Base-by-base conservation (phyloP, 148 eudicot genomes). In the Chenopodium berlandieri region DNA sequence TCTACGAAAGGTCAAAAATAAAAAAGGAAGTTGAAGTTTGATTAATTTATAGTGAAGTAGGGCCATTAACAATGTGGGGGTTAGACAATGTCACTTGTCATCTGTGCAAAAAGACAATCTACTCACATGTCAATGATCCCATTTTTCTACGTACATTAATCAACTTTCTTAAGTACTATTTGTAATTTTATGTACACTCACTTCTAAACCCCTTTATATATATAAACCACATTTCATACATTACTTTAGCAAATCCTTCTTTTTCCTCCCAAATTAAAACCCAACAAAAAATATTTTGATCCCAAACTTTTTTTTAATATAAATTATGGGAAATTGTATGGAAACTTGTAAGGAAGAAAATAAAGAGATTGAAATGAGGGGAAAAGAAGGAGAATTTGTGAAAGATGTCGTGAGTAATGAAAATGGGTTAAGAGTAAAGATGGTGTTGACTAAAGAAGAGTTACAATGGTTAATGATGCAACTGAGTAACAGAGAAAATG, bases 361-460 rank as follows among this genome's bases (percentile, higher is more conserved):
- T 58, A 31, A 3, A 9, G 68, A 34, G 64, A 70, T 82, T 77
- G 75, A 54, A 68, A 37, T 76, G 9, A 75, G 46, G 1, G 70
- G 75, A 4, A 77, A 77, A 47, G 84, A 71, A 52, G 83, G 75
- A 17, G 54, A 73, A 22, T 54, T 64, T 70, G 84, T 74, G 22
- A 83, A 83, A n/a, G 79, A 75, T 54, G 79, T 79, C 20, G 75
- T 50, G 50, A 77, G 40, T 0, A 76, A 73, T 1, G 40, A 69
- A 25, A 81, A 76, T 34, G 84, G 86, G 7, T 77, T 86, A 82
- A 91, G 94, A 81, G 85, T 93, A 46, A 93, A 93, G 79, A 78
- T 93, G 81, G 93, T 93, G 70, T 79, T 93, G 65, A 88, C 94
- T n/a, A 93, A 90, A 85, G 97, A 91, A 54, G 97, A 93, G 81